Evolutionary conservation across 83 land plant species (phyloP), one percentile per base, ranked within the genome.

Genomic region (Picea mariana): DNA sequence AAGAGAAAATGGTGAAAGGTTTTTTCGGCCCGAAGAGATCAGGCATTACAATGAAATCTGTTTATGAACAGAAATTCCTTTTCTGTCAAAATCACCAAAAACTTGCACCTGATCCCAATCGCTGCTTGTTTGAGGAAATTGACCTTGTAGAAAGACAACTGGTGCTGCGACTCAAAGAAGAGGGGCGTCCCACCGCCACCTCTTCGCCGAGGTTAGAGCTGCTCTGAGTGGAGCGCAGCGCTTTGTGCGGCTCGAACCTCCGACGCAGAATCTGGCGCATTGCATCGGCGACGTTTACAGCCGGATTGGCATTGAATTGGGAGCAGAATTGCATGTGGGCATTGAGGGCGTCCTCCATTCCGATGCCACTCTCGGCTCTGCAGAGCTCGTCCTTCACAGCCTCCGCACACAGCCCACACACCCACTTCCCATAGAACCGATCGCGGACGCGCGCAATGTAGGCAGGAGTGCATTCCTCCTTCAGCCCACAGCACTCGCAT

Each of bases 401-500:
- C 62, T 89, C 93, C 7, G 91, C 88, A 63, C 93, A 93, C 67
- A 93, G 83, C 76, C 95, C 95, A 68, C 95, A 93, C 3, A 93
- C 86, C 88, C 89, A 93, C 68, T 88, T 91, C 49, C 95, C 95
- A 24, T 85, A 90, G 44, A 89, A 91, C 38, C 78, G 84, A 3
- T 83, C 80, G 80, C 82, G 86, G 65, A 93, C 88, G 2, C 79
- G 75, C 18, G 62, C 67, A 12, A 91, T 90, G 83, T 93, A 89
- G 0, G 86, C 90, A 21, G 81, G 86, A 0, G 95, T 93, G 80
- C 95, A 93, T 38, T 93, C 95, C 79, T 93, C 95, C 77, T 71
- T 87, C 71, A 93, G 81, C 12, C 89, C 89, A 82, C 95, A 93
- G 64, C 95, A 93, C 71, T 93, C 91, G 82, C 95, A 93, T 67